Conservation (phyloP, 2,329 filamentous ascomycete species). For the Exophiala bonariae region DNA sequence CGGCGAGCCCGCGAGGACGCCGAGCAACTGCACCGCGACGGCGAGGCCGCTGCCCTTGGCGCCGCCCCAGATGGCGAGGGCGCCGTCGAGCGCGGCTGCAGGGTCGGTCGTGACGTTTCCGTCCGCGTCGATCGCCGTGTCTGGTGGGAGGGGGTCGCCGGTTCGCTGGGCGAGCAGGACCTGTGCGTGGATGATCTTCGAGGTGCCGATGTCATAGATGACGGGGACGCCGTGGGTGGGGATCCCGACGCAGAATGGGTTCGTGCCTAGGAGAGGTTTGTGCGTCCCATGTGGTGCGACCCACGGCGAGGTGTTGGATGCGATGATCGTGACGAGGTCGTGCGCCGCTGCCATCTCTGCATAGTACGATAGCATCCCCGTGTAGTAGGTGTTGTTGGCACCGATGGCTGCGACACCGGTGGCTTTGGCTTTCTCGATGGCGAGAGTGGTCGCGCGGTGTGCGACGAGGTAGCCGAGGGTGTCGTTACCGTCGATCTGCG, state of each 20-base stretch:
- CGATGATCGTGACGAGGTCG: slow-evolving; percentile 11
- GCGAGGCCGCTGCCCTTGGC: slow-evolving; percentile 17
- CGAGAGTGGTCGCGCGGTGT: slow-evolving; percentile 8
- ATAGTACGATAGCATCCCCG: slow-evolving; percentile 17
- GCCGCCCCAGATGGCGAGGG: slow-evolving; percentile 15
- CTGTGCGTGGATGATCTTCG: slow-evolving; percentile 18
- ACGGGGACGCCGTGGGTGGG: slow-evolving; percentile 10
- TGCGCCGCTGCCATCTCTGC: slow-evolving; percentile 12
- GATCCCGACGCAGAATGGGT: slow-evolving; percentile 20
- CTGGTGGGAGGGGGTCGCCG: slow-evolving; percentile 11
- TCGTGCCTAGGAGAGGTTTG: slow-evolving; percentile 16
- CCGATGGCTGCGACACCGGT: slow-evolving; percentile 8
- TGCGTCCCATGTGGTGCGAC: slow-evolving; percentile 17
- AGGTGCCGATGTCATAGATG: slow-evolving; percentile 21
- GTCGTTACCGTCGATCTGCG: slow-evolving; percentile 13
- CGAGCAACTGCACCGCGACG: slow-evolving; percentile 17
- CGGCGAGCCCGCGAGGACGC: slow-evolving; percentile 15
- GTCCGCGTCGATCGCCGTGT: slow-evolving; percentile 14
- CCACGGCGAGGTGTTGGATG: slow-evolving; percentile 11
- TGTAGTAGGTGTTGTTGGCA: slow-evolving; percentile 9
- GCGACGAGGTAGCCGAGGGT: slow-evolving; percentile 12
- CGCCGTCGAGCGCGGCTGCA: slow-evolving; percentile 13
- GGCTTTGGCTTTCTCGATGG: slow-evolving; percentile 13
- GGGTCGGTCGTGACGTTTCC: slow-evolving; percentile 16
- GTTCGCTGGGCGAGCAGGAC: slow-evolving; percentile 11